phyloP scores from a whole-genome alignment of 108 stramenopile species.

The Pelagomonas calceolata region DNA sequence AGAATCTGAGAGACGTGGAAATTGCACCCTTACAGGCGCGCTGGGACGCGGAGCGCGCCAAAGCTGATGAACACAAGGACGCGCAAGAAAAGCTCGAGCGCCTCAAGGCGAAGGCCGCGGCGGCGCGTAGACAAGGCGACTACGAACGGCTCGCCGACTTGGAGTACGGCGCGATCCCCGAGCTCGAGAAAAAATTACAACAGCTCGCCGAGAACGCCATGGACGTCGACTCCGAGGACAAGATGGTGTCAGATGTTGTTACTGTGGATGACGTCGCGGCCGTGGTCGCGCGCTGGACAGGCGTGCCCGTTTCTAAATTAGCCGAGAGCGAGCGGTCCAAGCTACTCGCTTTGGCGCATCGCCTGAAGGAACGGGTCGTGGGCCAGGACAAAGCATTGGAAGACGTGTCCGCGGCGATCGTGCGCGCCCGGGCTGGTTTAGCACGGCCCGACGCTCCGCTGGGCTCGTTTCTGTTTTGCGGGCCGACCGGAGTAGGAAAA shows the following conservation, averaged over 20 bases:
- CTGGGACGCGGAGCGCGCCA: conserved; percentile 68
- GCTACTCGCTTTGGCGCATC: conserved; percentile 78
- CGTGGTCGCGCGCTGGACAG: conserved; percentile 67
- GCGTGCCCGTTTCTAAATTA: conserved; percentile 68
- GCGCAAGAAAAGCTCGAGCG: conserved; percentile 70
- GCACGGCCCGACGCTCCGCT: conserved; percentile 76
- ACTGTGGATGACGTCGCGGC: conserved; percentile 66
- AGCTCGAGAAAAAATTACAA: conserved; percentile 56
- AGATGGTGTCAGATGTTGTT: conserved; percentile 60
- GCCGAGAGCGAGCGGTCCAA: conserved; percentile 71
- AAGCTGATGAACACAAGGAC: conserved; percentile 62
- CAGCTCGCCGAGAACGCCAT: conserved; percentile 33
- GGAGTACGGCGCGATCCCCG: conserved; percentile 81
- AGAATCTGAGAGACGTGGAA: conserved; percentile 56
- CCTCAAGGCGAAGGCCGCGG: conserved; percentile 61
- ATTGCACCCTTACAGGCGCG: conserved; percentile 49
- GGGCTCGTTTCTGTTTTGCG: conserved; percentile 79
- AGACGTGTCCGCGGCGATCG: conserved; percentile 76
- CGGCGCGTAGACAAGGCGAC: conserved; percentile 78
- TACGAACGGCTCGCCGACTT: conserved; percentile 83
- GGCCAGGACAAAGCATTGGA: conserved; percentile 88
- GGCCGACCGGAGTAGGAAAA: conserved; percentile 76
- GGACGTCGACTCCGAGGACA: conserved; percentile 37
- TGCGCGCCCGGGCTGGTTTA: conserved; percentile 78
- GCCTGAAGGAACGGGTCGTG: conserved; percentile 65